Evolutionary conservation across 23 red algal genomes (phyloP).

Genomic region (Agarophyton chilense): DNA sequence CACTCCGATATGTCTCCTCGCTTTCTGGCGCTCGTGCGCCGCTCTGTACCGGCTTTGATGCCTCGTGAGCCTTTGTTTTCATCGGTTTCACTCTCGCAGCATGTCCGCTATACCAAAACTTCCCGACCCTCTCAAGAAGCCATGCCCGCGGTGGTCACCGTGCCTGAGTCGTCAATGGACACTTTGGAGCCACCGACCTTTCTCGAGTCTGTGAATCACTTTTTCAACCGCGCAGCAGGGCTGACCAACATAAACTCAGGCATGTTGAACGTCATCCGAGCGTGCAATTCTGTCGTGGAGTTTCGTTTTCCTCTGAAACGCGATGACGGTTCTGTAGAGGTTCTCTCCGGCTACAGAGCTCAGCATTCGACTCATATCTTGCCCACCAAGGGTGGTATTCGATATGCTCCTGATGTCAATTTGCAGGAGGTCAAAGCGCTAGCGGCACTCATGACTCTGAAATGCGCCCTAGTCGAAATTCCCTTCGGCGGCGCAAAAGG

Average conservation of each 20-base stretch:
- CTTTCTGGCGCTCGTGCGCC: slow-evolving; percentile 3
- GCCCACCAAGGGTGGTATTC: slow-evolving; percentile 97
- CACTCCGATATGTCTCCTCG: background rate
- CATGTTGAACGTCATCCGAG: slow-evolving; percentile 80
- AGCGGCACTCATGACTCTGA: slow-evolving; percentile 94
- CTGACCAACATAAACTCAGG: slow-evolving; percentile 66
- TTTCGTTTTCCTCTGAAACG: slow-evolving; percentile 84
- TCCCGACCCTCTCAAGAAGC: slow-evolving; percentile 16
- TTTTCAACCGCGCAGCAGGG: slow-evolving; percentile 77
- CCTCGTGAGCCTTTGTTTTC: background rate
- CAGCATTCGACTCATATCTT: slow-evolving; percentile 87
- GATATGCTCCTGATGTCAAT: slow-evolving; percentile 82
- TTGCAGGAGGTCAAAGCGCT: slow-evolving; percentile 95
- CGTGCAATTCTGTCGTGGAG: slow-evolving; percentile 73
- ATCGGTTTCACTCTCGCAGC: background rate
- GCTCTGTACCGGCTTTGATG: background rate
- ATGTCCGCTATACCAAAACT: background rate
- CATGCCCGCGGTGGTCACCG: background rate
- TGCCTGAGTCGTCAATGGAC: background rate
- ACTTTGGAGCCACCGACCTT: slow-evolving; percentile 75
- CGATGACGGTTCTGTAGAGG: slow-evolving; percentile 72
- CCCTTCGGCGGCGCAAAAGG: slow-evolving; percentile 98
- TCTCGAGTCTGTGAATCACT: slow-evolving; percentile 82
- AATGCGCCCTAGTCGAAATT: slow-evolving; percentile 95
- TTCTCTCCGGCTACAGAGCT: slow-evolving; percentile 87